Conservation (phyloP, 2,329 filamentous ascomycete genomes). For the Grosmannia penicillata region DNA sequence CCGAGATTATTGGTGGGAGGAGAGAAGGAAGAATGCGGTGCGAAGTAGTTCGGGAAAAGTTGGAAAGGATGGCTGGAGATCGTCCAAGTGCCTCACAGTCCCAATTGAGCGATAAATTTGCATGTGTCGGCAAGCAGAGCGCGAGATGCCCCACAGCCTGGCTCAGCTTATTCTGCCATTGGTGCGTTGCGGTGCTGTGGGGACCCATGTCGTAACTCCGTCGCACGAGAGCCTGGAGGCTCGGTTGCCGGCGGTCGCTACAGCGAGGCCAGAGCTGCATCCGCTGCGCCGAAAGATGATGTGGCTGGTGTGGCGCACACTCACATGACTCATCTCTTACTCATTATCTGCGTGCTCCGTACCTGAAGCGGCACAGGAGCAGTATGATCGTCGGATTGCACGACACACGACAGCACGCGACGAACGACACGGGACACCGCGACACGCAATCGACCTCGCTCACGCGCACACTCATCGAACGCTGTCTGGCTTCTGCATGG, state of each 20-base stretch:
- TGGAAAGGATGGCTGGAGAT: constrained; percentile 6
- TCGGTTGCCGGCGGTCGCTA: neutral
- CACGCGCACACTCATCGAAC: no score
- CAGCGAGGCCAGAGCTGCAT: no score
- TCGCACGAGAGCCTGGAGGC: constrained; percentile 9
- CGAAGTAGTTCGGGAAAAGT: constrained; percentile 5
- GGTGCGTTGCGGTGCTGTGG: no score
- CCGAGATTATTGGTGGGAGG: neutral
- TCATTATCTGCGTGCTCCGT: no score
- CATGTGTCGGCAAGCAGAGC: constrained; percentile 8
- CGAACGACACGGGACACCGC: no score
- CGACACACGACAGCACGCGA: no score
- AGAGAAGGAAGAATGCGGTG: neutral
- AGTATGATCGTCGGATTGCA: no score
- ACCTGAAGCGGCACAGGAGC: no score
- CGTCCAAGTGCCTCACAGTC: neutral
- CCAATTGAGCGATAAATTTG: constrained; percentile 10
- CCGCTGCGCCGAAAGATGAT: no score
- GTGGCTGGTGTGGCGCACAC: no score
- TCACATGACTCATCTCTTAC: no score
- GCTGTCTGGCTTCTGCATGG: neutral
- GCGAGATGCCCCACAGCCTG: neutral
- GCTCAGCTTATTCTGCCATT: constrained; percentile 3
- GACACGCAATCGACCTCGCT: no score
- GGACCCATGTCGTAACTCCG: constrained; percentile 9